Evolutionary conservation across 2,329 filamentous ascomycete genomes (phyloP).

Genomic region (Apiospora koreana): DNA sequence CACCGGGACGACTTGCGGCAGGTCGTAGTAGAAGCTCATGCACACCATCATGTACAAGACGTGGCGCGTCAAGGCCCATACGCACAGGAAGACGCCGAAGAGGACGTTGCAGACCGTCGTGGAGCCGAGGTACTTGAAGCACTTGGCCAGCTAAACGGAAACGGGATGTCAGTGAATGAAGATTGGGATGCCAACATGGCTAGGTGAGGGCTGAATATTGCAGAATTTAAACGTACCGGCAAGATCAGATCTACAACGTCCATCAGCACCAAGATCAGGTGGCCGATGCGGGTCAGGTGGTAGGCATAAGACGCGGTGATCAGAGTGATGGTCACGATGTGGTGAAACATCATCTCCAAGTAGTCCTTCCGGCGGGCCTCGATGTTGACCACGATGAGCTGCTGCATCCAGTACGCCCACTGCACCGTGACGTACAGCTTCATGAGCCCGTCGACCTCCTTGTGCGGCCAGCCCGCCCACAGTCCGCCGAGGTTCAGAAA

Average conservation of each 20-base stretch:
- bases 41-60: conserved; percentile 74
- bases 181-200: not conserved
- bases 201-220: not conserved
- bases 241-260: conserved; percentile 87
- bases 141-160: conserved; percentile 73
- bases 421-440: conserved; percentile 93
- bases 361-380: conserved; percentile 92
- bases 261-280: conserved; percentile 86
- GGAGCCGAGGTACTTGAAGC: conserved; percentile 83
- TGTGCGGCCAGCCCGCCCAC: conserved; percentile 79
- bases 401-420: conserved; percentile 89
- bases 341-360: conserved; percentile 92
- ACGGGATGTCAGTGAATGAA: conserved; percentile 16
- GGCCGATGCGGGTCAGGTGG: conserved; percentile 81
- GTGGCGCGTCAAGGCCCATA: conserved; percentile 82
- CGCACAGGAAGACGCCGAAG: conserved; percentile 81
- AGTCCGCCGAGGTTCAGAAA: conserved; percentile 74
- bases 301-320: conserved; percentile 82
- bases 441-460: conserved; percentile 70
- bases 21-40: conserved; percentile 75
- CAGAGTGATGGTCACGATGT: conserved; percentile 80
- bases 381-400: conserved; percentile 89
- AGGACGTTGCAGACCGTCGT: conserved; percentile 74
- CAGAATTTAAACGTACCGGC: conserved; percentile 59
- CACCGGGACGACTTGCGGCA: conserved; percentile 59